A percentile compares a stretch with the other conserved stretches of the same genome.
Conservation (phyloP, 2,329 filamentous ascomycete genomes). For the Alternaria viburni region DNA sequence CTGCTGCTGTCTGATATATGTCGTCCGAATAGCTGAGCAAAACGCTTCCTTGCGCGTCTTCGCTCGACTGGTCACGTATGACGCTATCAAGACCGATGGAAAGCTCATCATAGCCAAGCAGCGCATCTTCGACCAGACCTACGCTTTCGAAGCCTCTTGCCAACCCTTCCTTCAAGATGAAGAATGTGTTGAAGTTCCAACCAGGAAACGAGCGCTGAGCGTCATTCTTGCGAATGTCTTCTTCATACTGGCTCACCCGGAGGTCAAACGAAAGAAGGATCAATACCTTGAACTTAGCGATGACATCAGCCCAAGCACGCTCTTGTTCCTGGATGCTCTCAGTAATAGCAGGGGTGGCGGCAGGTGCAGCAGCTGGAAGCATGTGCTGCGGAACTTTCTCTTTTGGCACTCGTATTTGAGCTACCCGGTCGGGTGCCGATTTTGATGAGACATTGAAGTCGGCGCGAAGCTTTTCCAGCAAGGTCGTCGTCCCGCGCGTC, state of each 20-base stretch:
- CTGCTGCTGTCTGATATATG: constrained; percentile 60
- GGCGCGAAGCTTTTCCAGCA: constrained; percentile 85
- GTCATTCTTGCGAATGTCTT: constrained; percentile 95
- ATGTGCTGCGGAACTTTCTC: constrained; percentile 54
- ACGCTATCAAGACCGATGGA: constrained; percentile 84
- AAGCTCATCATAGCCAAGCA: constrained; percentile 94
- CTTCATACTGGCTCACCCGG: constrained; percentile 92
- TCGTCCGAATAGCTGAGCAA: constrained; percentile 77
- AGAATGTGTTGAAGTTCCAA: constrained; percentile 99
- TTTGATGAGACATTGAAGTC: constrained; percentile 88
- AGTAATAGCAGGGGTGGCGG: constrained; percentile 39
- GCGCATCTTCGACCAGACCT: constrained; percentile 90
- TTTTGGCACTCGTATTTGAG: constrained; percentile 78
- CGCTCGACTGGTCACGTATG: constrained; percentile 72
- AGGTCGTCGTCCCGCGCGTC: constrained; percentile 77
- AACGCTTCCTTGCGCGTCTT: constrained; percentile 72
- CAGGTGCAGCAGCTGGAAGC: constrained; percentile 51
- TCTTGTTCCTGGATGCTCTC: constrained; percentile 81
- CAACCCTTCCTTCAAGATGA: constrained; percentile 94
- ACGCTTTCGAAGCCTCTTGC: constrained; percentile 95
- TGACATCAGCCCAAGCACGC: constrained; percentile 81
- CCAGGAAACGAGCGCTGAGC: constrained; percentile 84
- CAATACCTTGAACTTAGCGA: constrained; percentile 83
- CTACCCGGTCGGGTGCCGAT: constrained; percentile 74
- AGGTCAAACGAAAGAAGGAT: constrained; percentile 91